Evolutionary conservation across 352 stramenopile genomes (phyloP).

Genomic region (Phytophthora meadii): DNA sequence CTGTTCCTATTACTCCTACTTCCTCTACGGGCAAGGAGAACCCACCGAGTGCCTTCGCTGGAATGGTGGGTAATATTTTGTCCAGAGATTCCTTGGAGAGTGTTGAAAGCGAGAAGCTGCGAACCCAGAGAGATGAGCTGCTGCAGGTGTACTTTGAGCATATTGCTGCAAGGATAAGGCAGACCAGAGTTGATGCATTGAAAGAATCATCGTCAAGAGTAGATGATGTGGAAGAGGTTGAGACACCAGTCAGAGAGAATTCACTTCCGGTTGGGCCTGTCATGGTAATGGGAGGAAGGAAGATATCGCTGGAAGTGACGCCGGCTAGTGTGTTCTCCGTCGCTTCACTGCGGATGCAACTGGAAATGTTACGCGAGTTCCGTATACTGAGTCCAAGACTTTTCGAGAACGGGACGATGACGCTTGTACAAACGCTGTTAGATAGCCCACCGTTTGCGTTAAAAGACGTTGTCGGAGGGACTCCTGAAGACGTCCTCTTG

Average conservation of each 20-base stretch:
- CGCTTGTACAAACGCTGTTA: slow-evolving; percentile 61
- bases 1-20: not conserved
- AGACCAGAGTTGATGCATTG: not conserved
- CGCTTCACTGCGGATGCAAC: slow-evolving; percentile 64
- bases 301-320: slow-evolving; percentile 29
- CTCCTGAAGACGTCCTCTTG: slow-evolving; percentile 49
- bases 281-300: not conserved
- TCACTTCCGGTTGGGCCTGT: not conserved
- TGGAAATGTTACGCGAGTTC: slow-evolving; percentile 75
- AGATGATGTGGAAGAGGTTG: not conserved
- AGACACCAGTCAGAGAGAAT: not conserved
- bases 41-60: slow-evolving; percentile 40
- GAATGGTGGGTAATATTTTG: slow-evolving; percentile 48
- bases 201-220: not conserved
- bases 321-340: slow-evolving; percentile 55
- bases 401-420: slow-evolving; percentile 60
- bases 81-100: slow-evolving; percentile 48
- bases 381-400: slow-evolving; percentile 43
- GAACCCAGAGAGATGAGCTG: slow-evolving; percentile 46
- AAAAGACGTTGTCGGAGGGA: slow-evolving; percentile 22
- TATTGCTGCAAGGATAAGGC: slow-evolving; percentile 31
- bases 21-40: slow-evolving; percentile 31
- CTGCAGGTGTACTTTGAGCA: slow-evolving; percentile 51
- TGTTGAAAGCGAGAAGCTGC: slow-evolving; percentile 41
- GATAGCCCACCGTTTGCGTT: slow-evolving; percentile 68